A percentile compares a stretch with the other conserved stretches of the same genome.
phyloP scores from a whole-genome alignment of 345 rosid genomes.

The Orychophragmus violaceus region DNA sequence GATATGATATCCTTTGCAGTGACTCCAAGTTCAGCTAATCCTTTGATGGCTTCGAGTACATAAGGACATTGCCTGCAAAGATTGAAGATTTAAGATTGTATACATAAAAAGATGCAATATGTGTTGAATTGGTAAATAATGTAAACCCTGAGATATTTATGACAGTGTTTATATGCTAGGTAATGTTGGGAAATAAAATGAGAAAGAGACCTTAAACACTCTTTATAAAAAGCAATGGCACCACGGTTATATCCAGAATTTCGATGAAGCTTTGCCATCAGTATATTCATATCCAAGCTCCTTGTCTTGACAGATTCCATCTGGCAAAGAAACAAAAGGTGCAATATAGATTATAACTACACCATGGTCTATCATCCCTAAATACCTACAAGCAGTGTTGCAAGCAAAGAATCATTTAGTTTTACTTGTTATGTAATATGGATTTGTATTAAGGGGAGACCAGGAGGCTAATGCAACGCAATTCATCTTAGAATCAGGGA shows the following conservation, averaged over 20 bases:
- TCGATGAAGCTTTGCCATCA: conserved; percentile 92
- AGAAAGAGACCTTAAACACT: conserved; percentile 70
- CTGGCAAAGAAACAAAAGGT: conserved; percentile 35
- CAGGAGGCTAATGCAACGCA: not conserved
- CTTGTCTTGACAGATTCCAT: conserved; percentile 93
- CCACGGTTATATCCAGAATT: conserved; percentile 78
- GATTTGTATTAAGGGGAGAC: not conserved
- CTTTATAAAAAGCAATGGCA: conserved; percentile 82
- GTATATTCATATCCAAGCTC: conserved; percentile 83
- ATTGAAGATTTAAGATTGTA: not conserved
- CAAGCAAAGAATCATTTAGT: not conserved
- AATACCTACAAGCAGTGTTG: not conserved
- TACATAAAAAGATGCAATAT: not conserved
- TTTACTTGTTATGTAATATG: not conserved
- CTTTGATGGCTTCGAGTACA: conserved; percentile 76
- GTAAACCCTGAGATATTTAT: not conserved
- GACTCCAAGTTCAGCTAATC: conserved; percentile 90
- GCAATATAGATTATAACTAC: not conserved
- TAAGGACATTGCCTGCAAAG: conserved; percentile 77
- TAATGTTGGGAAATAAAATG: not conserved
- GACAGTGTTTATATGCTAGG: conserved; percentile 6
- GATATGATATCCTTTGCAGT: conserved; percentile 80
- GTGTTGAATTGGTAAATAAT: not conserved
- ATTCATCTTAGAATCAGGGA: not conserved
- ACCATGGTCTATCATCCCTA: not conserved